These are phyloP conservation scores for Sugiyamaella boreocaroliniensis DNA, from an alignment of 805 yeast species.

Conservation along the genomic window DNA sequence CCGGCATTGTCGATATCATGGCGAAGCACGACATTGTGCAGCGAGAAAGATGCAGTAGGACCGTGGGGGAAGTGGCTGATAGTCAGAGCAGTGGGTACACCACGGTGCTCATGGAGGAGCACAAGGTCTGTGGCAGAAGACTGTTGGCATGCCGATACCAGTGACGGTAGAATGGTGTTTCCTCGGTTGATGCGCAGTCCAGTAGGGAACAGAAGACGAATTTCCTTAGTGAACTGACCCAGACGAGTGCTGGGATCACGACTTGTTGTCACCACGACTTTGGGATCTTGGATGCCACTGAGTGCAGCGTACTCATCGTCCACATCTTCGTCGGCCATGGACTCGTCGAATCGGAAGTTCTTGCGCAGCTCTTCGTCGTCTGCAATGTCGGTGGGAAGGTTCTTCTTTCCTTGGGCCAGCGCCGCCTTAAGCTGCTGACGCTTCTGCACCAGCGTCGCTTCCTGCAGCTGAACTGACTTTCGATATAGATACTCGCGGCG, in stretches of 20 bases:
- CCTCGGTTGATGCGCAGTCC: conserved; percentile 89
- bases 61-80: conserved; percentile 97
- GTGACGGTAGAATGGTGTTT: conserved; percentile 74
- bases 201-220: conserved; percentile 83
- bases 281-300: conserved; percentile 86
- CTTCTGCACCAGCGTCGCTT: conserved; percentile 76
- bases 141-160: conserved; percentile 75
- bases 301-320: conserved; percentile 90
- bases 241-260: conserved; percentile 82
- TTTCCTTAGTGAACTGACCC: conserved; percentile 88
- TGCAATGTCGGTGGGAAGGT: conserved; percentile 76
- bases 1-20: conserved; percentile 87
- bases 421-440: conserved; percentile 83
- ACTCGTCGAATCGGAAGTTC: conserved; percentile 82
- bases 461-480: conserved; percentile 85
- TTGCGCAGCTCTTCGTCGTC: conserved; percentile 77
- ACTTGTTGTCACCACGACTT: conserved; percentile 86
- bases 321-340: conserved; percentile 51
- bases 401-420: conserved; percentile 80
- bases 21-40: conserved; percentile 89
- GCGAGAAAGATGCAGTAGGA: conserved; percentile 88
- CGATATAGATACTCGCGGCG: conserved; percentile 88
- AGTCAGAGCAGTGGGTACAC: conserved; percentile 93
- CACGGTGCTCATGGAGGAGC: conserved; percentile 91
- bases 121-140: conserved; percentile 80